phyloP scores from a whole-genome alignment of 2,329 filamentous ascomycete genomes.

The Fusarium secorum region DNA sequence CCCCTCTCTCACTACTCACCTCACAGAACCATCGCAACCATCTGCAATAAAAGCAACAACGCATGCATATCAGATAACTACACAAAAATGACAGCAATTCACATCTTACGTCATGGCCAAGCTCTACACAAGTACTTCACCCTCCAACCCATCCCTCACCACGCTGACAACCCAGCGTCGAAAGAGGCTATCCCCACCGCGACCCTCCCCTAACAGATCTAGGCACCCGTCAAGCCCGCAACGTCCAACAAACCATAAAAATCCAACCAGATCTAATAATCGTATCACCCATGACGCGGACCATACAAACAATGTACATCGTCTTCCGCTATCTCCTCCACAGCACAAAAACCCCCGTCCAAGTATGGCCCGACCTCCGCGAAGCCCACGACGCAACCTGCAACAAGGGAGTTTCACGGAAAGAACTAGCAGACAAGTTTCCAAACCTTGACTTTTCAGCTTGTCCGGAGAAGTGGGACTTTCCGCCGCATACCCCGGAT shows the following conservation, averaged over 20 bases:
- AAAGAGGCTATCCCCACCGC: constrained; percentile 27
- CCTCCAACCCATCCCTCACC: rapidly evolving
- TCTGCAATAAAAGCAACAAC: not conserved
- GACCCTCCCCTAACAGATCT: constrained; percentile 30
- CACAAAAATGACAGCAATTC: constrained; percentile 9
- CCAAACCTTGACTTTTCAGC: constrained; percentile 29
- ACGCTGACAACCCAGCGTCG: constrained; percentile 14
- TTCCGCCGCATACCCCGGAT: constrained; percentile 16
- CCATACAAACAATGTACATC: constrained; percentile 34
- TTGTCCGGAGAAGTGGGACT: constrained; percentile 33
- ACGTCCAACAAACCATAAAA: not conserved
- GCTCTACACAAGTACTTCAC: constrained; percentile 13
- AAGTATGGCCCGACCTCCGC: constrained; percentile 38
- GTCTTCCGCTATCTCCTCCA: constrained; percentile 21
- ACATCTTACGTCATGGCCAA: constrained; percentile 27
- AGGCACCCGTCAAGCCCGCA: constrained; percentile 8
- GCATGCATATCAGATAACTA: not conserved
- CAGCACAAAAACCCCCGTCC: not conserved
- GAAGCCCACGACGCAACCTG: constrained; percentile 39
- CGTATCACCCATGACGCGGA: constrained; percentile 29
- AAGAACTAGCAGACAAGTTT: constrained; percentile 25
- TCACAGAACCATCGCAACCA: not conserved
- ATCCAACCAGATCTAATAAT: constrained; percentile 16
- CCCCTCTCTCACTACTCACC: not conserved
- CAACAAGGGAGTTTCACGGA: constrained; percentile 32